Evolutionary conservation across 495 filamentous ascomycete genomes (phyloP).

Genomic region (Xylaria grammica): DNA sequence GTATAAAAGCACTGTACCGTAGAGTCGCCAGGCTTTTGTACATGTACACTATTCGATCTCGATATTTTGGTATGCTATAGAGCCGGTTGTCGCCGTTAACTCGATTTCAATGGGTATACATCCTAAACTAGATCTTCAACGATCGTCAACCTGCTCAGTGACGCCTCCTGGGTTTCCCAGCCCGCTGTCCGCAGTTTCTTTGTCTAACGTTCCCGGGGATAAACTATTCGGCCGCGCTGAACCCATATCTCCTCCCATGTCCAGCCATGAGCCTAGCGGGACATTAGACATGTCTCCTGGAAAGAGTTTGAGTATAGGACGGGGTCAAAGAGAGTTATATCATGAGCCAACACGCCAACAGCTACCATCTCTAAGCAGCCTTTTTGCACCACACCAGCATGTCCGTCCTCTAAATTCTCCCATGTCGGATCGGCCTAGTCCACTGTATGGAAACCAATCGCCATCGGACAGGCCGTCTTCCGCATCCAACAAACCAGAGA

Average conservation of each 20-base stretch:
- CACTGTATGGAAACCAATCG: conserved; percentile 43
- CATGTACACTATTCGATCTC: neutral
- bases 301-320: conserved; percentile 41
- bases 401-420: conserved; percentile 49
- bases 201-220: conserved; percentile 46
- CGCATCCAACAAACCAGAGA: conserved; percentile 29
- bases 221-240: conserved; percentile 37
- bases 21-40: neutral
- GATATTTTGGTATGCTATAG: conserved; percentile 31
- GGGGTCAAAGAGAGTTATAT: conserved; percentile 37
- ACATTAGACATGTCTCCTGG: conserved; percentile 49
- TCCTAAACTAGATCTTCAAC: conserved; percentile 50
- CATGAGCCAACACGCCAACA: conserved; percentile 47
- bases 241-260: conserved; percentile 55
- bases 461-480: conserved; percentile 49
- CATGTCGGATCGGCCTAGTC: conserved; percentile 48
- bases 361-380: conserved; percentile 59
- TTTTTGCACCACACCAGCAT: conserved; percentile 53
- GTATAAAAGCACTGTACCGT: conserved; percentile 21
- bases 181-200: conserved; percentile 46
- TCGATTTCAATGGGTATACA: conserved; percentile 56
- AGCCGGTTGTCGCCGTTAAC: conserved; percentile 24
- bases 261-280: conserved; percentile 54
- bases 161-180: conserved; percentile 52
- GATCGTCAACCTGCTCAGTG: conserved; percentile 47